Evolutionary conservation across 352 stramenopile genomes (phyloP), one percentile per base, ranked within the genome.

Genomic region (Phytophthora palmivora): DNA sequence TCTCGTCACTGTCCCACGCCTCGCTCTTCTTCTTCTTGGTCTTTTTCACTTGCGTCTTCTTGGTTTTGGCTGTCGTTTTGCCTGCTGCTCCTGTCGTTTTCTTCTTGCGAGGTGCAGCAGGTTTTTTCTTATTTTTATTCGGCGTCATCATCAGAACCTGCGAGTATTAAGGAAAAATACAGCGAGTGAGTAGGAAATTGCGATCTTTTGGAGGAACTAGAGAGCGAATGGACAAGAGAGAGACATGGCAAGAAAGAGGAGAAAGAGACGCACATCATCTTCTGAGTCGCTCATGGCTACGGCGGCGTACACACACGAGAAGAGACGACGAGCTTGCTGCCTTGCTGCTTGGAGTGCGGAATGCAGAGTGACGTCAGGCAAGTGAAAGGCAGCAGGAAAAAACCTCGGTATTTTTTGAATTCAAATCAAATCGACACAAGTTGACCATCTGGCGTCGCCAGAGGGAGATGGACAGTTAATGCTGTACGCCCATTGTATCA

Each of bases 231-330:
- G 15, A 19, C 14, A 19, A 44, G 49, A 44, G 28, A 49, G 22
- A 22, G 24, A 21, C 15, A 54, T 19, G 12, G 14, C 1, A 32
- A 14, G 34, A 53, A 18, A 61, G 45, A 52, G 48, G 7, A 55
- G 11, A 66, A 3, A 26, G 18, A 24, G 14, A 78, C 76, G 45
- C 44, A 88, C 79, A 45, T 85, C 73, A 24, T 84, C 68, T 45
- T 84, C 76, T 6, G 76, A 84, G 46, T 79, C 74, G 52, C 74
- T 72, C 78, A 80, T 87, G 36, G 49, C 63, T 61, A 41, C 26
- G 16, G 34, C 10, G 32, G 22, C 43, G 34, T 21, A 9, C 30
- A 34, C 30, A 12, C 30, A 10, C 18, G 39, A 34, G 30, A 28
- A 22, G 19, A 12, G 22, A 15, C 7, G 50, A 36, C n/a, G 32